Percentiles rank a stretch among this genome's conserved stretches.
Evolutionary conservation across 208 protist genomes (phyloP).

Genomic region (Crithidia fasciculata): DNA sequence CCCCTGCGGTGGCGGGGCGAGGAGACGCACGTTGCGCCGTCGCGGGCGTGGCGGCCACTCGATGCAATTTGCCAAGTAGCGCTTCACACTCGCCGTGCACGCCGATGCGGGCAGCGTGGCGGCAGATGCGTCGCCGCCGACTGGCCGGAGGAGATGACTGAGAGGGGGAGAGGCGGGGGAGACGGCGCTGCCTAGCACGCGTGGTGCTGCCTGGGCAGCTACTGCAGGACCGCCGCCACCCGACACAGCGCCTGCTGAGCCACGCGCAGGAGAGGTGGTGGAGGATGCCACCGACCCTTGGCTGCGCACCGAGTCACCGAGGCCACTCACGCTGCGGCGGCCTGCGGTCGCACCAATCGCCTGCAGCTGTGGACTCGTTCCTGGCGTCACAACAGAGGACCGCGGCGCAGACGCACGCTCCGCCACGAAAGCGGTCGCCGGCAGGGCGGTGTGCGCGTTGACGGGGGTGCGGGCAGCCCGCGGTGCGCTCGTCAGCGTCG

Average conservation of each 20-base stretch:
- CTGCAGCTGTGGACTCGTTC: slow-evolving; percentile 13
- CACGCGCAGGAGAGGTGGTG: background rate
- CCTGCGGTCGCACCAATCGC: slow-evolving; percentile 2
- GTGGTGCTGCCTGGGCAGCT: no score
- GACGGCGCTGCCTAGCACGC: background rate
- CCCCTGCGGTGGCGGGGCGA: background rate
- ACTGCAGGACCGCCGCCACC: no score
- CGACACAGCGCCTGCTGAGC: background rate
- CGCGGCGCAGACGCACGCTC: background rate
- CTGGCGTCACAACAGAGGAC: background rate
- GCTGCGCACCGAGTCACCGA: slow-evolving; percentile 8
- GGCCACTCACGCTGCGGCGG: slow-evolving; percentile 1
- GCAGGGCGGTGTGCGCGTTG: background rate
- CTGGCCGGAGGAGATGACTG: background rate
- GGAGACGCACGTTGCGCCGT: slow-evolving; percentile 3
- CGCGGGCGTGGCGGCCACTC: slow-evolving; percentile 40
- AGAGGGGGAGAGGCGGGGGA: slow-evolving; percentile 13
- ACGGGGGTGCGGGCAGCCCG: background rate
- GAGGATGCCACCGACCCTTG: background rate
- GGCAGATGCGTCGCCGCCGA: slow-evolving; percentile 1
- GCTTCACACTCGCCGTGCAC: slow-evolving; percentile 43
- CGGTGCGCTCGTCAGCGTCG: background rate
- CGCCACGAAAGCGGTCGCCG: background rate
- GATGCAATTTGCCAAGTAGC: slow-evolving; percentile 48
- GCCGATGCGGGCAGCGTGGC: slow-evolving; percentile 20